These are phyloP conservation scores for Aureobasidium sp. DNA, from an alignment of 2,329 filamentous ascomycete genomes.

Conservation along the genomic window DNA sequence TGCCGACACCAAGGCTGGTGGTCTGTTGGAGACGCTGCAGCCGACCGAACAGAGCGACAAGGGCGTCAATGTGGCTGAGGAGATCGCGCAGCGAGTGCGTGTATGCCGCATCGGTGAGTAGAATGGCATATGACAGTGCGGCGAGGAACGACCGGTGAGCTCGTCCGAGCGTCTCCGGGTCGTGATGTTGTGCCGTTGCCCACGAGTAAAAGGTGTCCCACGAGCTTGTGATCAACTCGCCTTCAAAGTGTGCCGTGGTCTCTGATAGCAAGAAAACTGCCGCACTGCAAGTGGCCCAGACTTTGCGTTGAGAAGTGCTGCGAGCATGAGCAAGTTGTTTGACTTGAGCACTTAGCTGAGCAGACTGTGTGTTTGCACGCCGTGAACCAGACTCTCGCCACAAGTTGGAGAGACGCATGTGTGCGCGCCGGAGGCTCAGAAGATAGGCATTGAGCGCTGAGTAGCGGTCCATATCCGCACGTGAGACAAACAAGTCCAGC, in stretches of 20 bases:
- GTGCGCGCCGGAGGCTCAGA: constrained; percentile 74
- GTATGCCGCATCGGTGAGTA: constrained; percentile 58
- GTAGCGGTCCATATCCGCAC: constrained; percentile 70
- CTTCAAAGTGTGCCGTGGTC: constrained; percentile 80
- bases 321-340: constrained; percentile 59
- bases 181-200: constrained; percentile 49
- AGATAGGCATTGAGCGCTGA: constrained; percentile 83
- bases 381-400: constrained; percentile 81
- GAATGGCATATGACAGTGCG: constrained; percentile 58
- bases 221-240: constrained; percentile 73
- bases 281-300: constrained; percentile 86
- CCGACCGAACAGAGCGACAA: constrained; percentile 68
- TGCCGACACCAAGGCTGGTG: constrained; percentile 72
- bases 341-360: constrained; percentile 30
- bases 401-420: constrained; percentile 73
- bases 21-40: constrained; percentile 70
- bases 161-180: constrained; percentile 75
- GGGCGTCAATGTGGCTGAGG: constrained; percentile 69
- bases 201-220: constrained; percentile 75
- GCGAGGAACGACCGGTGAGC: constrained; percentile 73
- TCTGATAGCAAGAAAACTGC: constrained; percentile 86
- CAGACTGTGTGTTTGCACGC: constrained; percentile 34
- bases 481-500: constrained; percentile 77
- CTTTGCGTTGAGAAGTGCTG: constrained; percentile 62
- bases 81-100: constrained; percentile 60